A percentile compares a stretch with the other conserved stretches of the same genome.
Conservation (phyloP, 495 filamentous ascomycete genomes). For the Apiosordaria backusii region DNA sequence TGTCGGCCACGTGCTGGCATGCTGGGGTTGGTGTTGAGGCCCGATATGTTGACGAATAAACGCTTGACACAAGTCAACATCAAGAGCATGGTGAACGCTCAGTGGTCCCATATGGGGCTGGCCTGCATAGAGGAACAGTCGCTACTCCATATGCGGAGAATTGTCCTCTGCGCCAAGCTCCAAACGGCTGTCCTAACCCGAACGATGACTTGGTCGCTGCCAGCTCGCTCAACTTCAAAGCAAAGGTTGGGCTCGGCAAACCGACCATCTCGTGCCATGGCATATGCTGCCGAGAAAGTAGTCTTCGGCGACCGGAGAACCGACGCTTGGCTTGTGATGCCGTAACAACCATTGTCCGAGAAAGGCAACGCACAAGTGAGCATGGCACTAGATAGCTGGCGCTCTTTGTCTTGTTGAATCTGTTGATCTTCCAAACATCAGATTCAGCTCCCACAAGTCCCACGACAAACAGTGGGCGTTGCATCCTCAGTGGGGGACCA, state of each 20-base stretch:
- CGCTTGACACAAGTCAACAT: conserved; percentile 35
- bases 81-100: conserved; percentile 4
- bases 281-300: background rate
- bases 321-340: background rate
- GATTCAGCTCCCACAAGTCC: too few relatives aligned
- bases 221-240: conserved; percentile 4
- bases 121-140: conserved; percentile 26
- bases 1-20: conserved; percentile 17
- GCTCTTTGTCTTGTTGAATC: background rate
- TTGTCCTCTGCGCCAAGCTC: conserved; percentile 16
- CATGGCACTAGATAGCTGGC: background rate
- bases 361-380: background rate
- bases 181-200: conserved; percentile 1
- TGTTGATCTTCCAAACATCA: background rate
- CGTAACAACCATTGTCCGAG: background rate
- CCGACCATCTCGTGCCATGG: background rate
- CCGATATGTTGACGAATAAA: conserved; percentile 28
- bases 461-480: background rate
- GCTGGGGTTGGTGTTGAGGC: conserved; percentile 21
- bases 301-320: background rate
- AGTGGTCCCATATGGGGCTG: conserved; percentile 23
- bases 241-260: conserved; percentile 16
- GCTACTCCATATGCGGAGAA: conserved; percentile 20
- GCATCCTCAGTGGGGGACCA: background rate
- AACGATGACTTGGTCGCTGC: conserved; percentile 8